Evolutionary conservation across 164 flowering plant species (phyloP).

Genomic region (Litsea cubeba): DNA sequence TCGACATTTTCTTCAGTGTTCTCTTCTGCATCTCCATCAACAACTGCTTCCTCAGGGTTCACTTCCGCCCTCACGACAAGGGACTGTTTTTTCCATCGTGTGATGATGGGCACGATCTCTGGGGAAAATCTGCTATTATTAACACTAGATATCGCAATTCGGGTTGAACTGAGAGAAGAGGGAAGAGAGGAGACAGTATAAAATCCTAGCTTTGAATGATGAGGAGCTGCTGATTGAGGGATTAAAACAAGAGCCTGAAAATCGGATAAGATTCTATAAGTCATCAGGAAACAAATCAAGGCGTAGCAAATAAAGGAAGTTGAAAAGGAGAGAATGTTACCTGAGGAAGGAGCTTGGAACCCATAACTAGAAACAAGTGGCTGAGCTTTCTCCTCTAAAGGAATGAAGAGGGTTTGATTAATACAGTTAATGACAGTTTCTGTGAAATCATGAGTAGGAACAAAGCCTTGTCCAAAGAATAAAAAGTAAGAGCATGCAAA

Average conservation of each 20-base stretch:
- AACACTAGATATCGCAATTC: slow-evolving; percentile 26
- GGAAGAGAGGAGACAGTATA: slow-evolving; percentile 17
- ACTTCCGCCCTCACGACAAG: slow-evolving; percentile 50
- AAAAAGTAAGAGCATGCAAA: too few relatives aligned
- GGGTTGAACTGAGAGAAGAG: slow-evolving; percentile 16
- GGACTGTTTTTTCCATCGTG: slow-evolving; percentile 10
- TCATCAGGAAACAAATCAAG: not conserved
- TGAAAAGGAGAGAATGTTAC: not conserved
- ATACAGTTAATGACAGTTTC: too few relatives aligned
- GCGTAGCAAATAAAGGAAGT: not conserved
- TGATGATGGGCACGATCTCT: not conserved
- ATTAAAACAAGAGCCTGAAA: slow-evolving; percentile 42
- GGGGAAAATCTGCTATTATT: slow-evolving; percentile 15
- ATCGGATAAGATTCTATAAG: not conserved
- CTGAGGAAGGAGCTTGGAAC: slow-evolving; percentile 27
- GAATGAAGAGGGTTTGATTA: not conserved
- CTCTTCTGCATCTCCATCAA: slow-evolving; percentile 14
- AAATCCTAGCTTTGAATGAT: slow-evolving; percentile 27
- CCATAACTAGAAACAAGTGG: slow-evolving; percentile 13
- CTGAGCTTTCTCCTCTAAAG: not conserved
- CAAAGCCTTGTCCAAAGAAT: too few relatives aligned
- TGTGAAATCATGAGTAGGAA: too few relatives aligned
- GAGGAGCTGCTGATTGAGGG: slow-evolving; percentile 26
- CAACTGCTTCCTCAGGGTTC: slow-evolving; percentile 15
- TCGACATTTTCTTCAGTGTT: slow-evolving; percentile 17